Percentiles rank a stretch among this genome's conserved stretches.
These are phyloP conservation scores for Candida tammaniensis DNA, from an alignment of 805 yeast genomes.

Conservation along the genomic window DNA sequence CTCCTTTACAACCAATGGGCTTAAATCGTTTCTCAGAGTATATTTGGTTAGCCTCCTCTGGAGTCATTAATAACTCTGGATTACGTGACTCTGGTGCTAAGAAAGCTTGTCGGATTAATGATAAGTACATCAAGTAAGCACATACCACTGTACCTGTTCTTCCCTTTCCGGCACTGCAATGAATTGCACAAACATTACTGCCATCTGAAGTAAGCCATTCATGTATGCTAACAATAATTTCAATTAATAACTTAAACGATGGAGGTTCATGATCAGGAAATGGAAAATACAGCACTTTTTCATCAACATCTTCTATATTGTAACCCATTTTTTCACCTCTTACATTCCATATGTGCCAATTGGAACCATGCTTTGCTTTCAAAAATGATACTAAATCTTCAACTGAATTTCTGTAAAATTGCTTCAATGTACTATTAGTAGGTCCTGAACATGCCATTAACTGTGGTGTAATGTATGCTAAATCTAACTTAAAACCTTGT, in stretches of 20 bases:
- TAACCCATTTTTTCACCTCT: constrained; percentile 53
- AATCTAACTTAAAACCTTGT: too few species aligned
- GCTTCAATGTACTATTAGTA: constrained; percentile 39
- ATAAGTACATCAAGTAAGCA: constrained; percentile 59
- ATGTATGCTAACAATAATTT: constrained; percentile 44
- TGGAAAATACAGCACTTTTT: constrained; percentile 44
- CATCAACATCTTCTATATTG: constrained; percentile 35
- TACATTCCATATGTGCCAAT: constrained; percentile 77
- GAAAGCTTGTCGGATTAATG: constrained; percentile 20
- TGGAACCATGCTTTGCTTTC: constrained; percentile 41
- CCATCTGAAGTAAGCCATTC: constrained; percentile 32
- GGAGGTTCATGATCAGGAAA: constrained; percentile 82
- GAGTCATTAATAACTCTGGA: constrained; percentile 26
- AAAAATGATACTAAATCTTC: constrained; percentile 49
- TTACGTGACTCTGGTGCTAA: too few species aligned
- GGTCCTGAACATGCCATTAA: constrained; percentile 80
- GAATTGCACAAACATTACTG: constrained; percentile 62
- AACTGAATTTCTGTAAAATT: constrained; percentile 52
- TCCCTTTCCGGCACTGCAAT: constrained; percentile 92
- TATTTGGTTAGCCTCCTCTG: constrained; percentile 45
- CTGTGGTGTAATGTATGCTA: constrained; percentile 63
- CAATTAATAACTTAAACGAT: constrained; percentile 50
- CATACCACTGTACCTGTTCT: constrained; percentile 77
- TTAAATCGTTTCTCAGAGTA: constrained; percentile 63
- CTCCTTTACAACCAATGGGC: constrained; percentile 56